Evolutionary conservation across 2,329 filamentous ascomycete species (phyloP), one percentile per base, ranked within the genome.

Genomic region (Colletotrichum tamarilloi): DNA sequence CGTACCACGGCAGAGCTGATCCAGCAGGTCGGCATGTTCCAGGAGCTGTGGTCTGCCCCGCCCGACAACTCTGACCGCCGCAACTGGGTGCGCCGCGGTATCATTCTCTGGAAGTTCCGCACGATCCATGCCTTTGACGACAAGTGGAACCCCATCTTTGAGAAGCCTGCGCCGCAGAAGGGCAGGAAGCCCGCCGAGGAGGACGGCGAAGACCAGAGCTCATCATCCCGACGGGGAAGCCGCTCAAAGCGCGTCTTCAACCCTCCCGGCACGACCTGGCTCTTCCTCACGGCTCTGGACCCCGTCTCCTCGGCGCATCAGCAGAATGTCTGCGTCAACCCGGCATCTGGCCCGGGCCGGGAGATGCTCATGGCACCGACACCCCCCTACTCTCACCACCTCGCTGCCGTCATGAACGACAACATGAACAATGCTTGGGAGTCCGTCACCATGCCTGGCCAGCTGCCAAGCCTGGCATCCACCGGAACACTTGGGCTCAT

Each of bases 61-160:
- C 86, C 86, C 6, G 84, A 85, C 70, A 82, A 79, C 66, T 68
- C 71, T 42, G 56, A 69, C 67, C 70, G 56, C 76, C 73, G 77
- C 64, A 80, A 83, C 76, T 92, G 89, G 88, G 86, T 84, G 11
- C 87, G 89, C n/a, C 88, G 90, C 62, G 87, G 85, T 42, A 87
- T 92, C 69, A 85, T 92, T 67, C 85, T 92, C 49, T 92, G 91
- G 91, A 90, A 89, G 2, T 92, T 92, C 79, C 86, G 81, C 81
- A 89, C 85, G 76, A 83, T 89, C 32, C 84, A 85, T 76, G 81
- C 80, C 71, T 76, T 82, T 63, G 81, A 87, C 81, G 84, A 85
- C 81, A 85, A 85, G 80, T 84, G 84, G 76, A 83, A 84, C 74
- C 84, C 83, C 2, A 73, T 70, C 16, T 80, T 85, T 76, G 82